Base-by-base conservation (phyloP, 257 asterid species). In the Mitragyna speciosa region DNA sequence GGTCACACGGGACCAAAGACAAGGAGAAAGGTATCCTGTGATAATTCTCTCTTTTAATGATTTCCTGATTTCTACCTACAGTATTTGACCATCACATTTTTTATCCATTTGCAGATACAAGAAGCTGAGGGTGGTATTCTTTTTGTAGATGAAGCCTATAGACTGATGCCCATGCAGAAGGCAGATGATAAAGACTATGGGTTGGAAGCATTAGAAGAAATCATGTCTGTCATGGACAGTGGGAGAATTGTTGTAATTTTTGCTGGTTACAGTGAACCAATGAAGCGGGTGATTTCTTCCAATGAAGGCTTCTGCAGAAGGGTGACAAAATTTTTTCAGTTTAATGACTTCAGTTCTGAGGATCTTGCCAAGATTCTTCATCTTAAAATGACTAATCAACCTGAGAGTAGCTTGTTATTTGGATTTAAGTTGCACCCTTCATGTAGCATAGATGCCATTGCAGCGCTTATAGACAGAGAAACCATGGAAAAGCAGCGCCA, bases 111-210 rank as follows among this genome's bases (percentile, higher is more conserved):
- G 79, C 82, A 94, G 97, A 90, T 94, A 72, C 87, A 89, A 88
- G 97, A 94, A 90, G 97, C 98, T 1, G 95, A 92, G 83, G 99
- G 98, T 22, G 99, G 99, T 30, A 91, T 95, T 89, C 88, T 95
- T 70, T 93, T 95, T 72, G 96, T 95, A 54, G 99, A 95, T 78
- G 99, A 95, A 82, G 99, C 99, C n/a, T 93, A 95, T 80, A 89
- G 97, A 67, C 85, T 93, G 73, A 89, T 92, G 82, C 98, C 98
- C 22, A 88, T 90, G 95, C 96, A 92, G 86, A 91, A 89, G 76
- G 82, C 97, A 2, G 97, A 90, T 76, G 93, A 89, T 66, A 91
- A 86, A 80, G 99, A 95, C 82, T 95, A 85, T 49, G 99, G 98
- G 67, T 75, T 91, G 81, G 99, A 95, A 87, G 99, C 99, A 51